Base-by-base conservation (phyloP, 2,329 filamentous ascomycete genomes). In the Penicillium sp. region DNA sequence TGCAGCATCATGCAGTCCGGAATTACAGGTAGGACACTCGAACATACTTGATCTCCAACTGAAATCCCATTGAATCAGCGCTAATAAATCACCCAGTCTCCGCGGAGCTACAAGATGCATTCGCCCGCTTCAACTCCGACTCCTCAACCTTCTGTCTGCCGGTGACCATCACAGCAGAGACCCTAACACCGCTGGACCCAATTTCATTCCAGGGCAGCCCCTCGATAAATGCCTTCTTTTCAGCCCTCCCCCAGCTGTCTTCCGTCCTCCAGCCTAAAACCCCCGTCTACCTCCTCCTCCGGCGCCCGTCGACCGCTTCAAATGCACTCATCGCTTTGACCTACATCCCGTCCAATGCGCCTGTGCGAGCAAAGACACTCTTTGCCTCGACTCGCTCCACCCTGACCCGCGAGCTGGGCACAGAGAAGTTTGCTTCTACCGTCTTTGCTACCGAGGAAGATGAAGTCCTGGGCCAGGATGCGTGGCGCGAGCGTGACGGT, bases 321-420 rank as follows among this genome's bases (percentile, higher is more conserved):
- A 65, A 61, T 35, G 63, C 64, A 35, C 68, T 79, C 34, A 73
- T 82, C 38, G 83, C 83, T 3, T 69, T 87, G 31, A 86, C 85
- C 37, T 87, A 85, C 65, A 82, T 87, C 25, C 85, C 85, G 8
- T 82, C 83, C 56, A 75, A 83, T 44, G 84, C 85, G 6, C 82
- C 82, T 0, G 85, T 87, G 37, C 81, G 85, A 35, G 79, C 84
- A 57, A 87, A 87, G 72, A 87, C 83, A 69, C 79, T 87, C 34
- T 86, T 86, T 70, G 85, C 85, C 16, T 80, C 79, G n/a, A 86
- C 85, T 37, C 80, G 84, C 3, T 72, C 84, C 32, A 85, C 83
- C 1, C 74, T 87, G 15, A 76, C 80, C 16, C 74, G 84, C 6
- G 84, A 86, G 64, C 74, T 87, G 25, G 85, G 85, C 41, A 77